Percentiles rank a stretch among this genome's conserved stretches.
Conservation (phyloP, 108 stramenopile species). For the Licmophora abbreviata region DNA sequence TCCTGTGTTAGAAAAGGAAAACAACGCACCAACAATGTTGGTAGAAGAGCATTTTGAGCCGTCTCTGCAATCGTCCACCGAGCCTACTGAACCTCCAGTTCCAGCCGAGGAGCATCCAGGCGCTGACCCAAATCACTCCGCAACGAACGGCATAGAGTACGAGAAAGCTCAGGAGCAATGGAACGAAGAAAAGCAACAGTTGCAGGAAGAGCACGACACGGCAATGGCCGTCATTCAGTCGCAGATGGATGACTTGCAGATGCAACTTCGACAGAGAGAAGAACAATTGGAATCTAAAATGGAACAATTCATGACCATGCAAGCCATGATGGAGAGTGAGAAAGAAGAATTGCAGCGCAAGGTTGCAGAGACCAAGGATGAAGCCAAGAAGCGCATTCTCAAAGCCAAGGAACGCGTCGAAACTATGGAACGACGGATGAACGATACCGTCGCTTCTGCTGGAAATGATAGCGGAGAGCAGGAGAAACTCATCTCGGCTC, state of each 20-base stretch:
- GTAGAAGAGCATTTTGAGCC: neutral
- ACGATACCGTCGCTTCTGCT: conserved; percentile 26
- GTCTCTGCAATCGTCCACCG: too few relatives aligned
- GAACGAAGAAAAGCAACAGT: conserved; percentile 2
- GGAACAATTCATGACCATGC: conserved; percentile 46
- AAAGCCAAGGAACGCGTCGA: conserved; percentile 69
- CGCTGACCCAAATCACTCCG: neutral
- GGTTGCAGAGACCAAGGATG: conserved; percentile 64
- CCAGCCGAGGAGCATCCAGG: neutral
- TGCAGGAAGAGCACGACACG: conserved; percentile 8
- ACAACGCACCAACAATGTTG: neutral
- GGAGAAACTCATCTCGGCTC: conserved; percentile 43
- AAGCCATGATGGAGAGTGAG: conserved; percentile 43
- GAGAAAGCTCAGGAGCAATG: neutral
- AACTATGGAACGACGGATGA: conserved; percentile 32
- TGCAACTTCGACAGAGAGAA: conserved; percentile 39
- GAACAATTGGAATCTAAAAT: conserved; percentile 60
- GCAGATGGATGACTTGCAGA: conserved; percentile 2
- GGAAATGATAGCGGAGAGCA: conserved; percentile 27
- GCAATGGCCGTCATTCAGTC: neutral
- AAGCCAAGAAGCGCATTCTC: conserved; percentile 61
- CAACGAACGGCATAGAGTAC: neutral
- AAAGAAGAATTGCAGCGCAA: conserved; percentile 34
- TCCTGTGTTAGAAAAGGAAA: neutral
- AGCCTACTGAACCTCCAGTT: too few relatives aligned